Conservation (phyloP, 208 protist species). For the Phytomonas francai region DNA sequence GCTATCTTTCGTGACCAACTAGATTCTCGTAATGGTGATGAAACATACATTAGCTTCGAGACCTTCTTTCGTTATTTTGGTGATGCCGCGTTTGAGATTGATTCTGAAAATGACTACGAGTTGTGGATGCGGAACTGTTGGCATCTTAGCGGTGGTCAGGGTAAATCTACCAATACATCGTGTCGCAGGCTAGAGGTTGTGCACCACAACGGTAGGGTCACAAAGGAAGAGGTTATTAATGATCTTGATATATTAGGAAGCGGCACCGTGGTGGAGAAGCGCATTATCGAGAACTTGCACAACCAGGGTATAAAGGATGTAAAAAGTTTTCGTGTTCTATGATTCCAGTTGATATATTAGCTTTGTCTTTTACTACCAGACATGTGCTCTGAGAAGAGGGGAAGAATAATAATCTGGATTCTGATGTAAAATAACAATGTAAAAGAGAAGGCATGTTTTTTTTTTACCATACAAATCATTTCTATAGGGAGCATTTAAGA, state of each 20-base stretch:
- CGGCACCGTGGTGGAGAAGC: slow-evolving; percentile 31
- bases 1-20: slow-evolving; percentile 42
- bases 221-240: slow-evolving; percentile 76
- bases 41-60: slow-evolving; percentile 36
- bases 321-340: slow-evolving; percentile 37
- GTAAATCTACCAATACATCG: slow-evolving; percentile 70
- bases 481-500: not conserved
- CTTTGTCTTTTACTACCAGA: not conserved
- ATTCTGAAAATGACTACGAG: slow-evolving; percentile 77
- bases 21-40: not conserved
- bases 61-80: slow-evolving; percentile 66
- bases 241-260: slow-evolving; percentile 64
- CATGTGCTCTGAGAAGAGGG: not conserved
- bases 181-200: slow-evolving; percentile 80
- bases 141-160: slow-evolving; percentile 86
- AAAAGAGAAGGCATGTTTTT: not conserved
- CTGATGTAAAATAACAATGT: not conserved
- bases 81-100: slow-evolving; percentile 73
- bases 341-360: slow-evolving; percentile 3
- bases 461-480: not conserved
- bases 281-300: slow-evolving; percentile 55
- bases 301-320: slow-evolving; percentile 85
- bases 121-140: slow-evolving; percentile 78
- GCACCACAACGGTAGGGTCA: slow-evolving; percentile 75
- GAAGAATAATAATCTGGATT: not conserved